Evolutionary conservation across 2,329 filamentous ascomycete genomes (phyloP).

Genomic region (Arthrinium phaeospermum): DNA sequence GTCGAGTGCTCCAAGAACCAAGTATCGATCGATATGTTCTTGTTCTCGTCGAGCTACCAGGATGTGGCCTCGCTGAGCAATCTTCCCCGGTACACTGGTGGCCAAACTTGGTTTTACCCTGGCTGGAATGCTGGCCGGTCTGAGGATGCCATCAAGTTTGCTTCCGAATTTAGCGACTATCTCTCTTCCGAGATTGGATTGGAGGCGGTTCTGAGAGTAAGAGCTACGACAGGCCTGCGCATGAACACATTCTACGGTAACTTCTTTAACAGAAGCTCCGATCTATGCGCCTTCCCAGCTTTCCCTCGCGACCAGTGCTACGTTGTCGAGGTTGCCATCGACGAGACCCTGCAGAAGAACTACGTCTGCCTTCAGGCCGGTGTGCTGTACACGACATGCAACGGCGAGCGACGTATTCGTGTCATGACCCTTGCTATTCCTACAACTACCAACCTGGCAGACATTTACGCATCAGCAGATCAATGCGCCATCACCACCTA

Average conservation of each 20-base stretch:
- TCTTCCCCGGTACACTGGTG: conserved; percentile 92
- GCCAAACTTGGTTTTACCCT: conserved; percentile 98
- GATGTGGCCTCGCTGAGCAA: conserved; percentile 97
- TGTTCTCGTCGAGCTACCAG: conserved; percentile 95
- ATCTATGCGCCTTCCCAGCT: conserved; percentile 96
- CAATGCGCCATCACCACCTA: conserved; percentile 92
- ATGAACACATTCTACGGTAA: conserved; percentile 99
- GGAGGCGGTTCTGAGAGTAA: conserved; percentile 93
- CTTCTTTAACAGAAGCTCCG: conserved; percentile 98
- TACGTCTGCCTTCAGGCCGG: conserved; percentile 93
- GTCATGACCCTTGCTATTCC: conserved; percentile 93
- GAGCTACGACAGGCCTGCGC: conserved; percentile 89
- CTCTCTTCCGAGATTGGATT: conserved; percentile 95
- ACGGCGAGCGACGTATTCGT: conserved; percentile 92
- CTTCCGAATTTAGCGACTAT: conserved; percentile 94
- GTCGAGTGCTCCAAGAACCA: conserved; percentile 99
- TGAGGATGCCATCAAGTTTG: conserved; percentile 98
- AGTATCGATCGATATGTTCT: conserved; percentile 97
- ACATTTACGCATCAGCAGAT: conserved; percentile 93
- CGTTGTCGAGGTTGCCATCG: conserved; percentile 97
- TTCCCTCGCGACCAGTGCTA: conserved; percentile 98
- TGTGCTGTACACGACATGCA: conserved; percentile 96
- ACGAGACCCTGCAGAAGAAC: conserved; percentile 90
- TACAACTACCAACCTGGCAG: conserved; percentile 87
- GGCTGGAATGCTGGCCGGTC: conserved; percentile 94